Evolutionary conservation across 2,329 filamentous ascomycete genomes (phyloP), one percentile per base, ranked within the genome.

Genomic region (Thelonectria olida): DNA sequence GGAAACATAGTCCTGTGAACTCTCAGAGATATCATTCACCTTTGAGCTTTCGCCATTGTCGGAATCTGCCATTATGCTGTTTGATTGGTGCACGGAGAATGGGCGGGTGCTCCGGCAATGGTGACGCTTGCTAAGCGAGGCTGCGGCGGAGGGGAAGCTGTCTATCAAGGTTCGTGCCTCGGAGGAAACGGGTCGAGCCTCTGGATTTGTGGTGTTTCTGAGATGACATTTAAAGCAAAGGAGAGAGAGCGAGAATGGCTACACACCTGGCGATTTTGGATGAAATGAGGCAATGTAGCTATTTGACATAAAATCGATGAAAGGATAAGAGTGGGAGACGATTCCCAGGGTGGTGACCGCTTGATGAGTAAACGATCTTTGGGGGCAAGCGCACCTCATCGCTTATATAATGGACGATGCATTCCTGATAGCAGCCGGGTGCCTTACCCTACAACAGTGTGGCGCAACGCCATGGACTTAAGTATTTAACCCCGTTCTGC

Each of bases 41-140:
- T 7, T 25, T 8, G 20, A 15, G 19, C 36, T 19, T n/a, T 39
- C n/a, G 15, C 55, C 65, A 47, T 42, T 53, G 13, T 59, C 41
- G 7, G 58, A 27, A 31, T 61, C 58, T 39, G 58, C 49, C 67
- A 69, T 69, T 19, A 27, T 65, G 49, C 31, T n/a, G 20, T 44
- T 17, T 34, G 22, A n/a, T 49, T 38, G 19, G 49, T 27, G 27
- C 22, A 52, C 47, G 48, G 20, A 34, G 45, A 48, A 48, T 39
- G n/a, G 44, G 42, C 53, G 44, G 53, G 34, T 48, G 22, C 27
- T 10, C 39, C 31, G 42, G 52, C 52, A 19, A 10, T 47, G 15
- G 52, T 15, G 34, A 53, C 62, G 67, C 50, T 69, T 66, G 67
- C 64, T 69, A 69, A 69, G 64, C 65, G 55, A 52, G 27, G 28